Evolutionary conservation across 129 eudicot species (phyloP).

Genomic region (Saussurea involucrata): DNA sequence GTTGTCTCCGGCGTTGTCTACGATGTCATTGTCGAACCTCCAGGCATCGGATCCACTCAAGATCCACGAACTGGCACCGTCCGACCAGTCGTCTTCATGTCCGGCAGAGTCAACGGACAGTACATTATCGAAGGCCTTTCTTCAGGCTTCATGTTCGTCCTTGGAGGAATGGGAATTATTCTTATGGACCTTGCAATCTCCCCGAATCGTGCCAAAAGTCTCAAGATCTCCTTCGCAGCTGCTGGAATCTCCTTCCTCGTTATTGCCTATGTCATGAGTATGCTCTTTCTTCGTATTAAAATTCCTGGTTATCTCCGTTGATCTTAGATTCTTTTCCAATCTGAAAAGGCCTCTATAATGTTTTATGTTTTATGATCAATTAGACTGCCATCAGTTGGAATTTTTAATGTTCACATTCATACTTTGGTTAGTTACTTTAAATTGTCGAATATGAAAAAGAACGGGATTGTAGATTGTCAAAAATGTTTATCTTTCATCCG

Average conservation of each 20-base stretch:
- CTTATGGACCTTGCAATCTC: slow-evolving; percentile 72
- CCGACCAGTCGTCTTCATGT: slow-evolving; percentile 72
- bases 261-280: slow-evolving; percentile 86
- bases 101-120: slow-evolving; percentile 94
- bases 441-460: slow-evolving; percentile 4
- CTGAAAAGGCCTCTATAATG: neutral
- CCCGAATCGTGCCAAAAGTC: slow-evolving; percentile 52
- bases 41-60: slow-evolving; percentile 90
- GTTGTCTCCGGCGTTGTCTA: slow-evolving; percentile 93
- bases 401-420: neutral
- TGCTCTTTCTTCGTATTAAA: slow-evolving; percentile 91
- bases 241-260: slow-evolving; percentile 59
- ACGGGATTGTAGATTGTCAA: neutral
- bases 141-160: slow-evolving; percentile 92
- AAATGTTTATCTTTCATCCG: neutral
- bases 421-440: slow-evolving; percentile 1
- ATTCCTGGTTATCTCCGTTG: slow-evolving; percentile 79
- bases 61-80: slow-evolving; percentile 77
- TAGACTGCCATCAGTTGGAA: neutral
- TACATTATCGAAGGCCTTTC: slow-evolving; percentile 90
- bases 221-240: slow-evolving; percentile 64
- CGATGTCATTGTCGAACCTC: slow-evolving; percentile 97
- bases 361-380: slow-evolving; percentile 2
- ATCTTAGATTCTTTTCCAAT: neutral
- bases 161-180: slow-evolving; percentile 79